Base-by-base conservation (phyloP, 805 yeast species). In the Starmerella geochares region DNA sequence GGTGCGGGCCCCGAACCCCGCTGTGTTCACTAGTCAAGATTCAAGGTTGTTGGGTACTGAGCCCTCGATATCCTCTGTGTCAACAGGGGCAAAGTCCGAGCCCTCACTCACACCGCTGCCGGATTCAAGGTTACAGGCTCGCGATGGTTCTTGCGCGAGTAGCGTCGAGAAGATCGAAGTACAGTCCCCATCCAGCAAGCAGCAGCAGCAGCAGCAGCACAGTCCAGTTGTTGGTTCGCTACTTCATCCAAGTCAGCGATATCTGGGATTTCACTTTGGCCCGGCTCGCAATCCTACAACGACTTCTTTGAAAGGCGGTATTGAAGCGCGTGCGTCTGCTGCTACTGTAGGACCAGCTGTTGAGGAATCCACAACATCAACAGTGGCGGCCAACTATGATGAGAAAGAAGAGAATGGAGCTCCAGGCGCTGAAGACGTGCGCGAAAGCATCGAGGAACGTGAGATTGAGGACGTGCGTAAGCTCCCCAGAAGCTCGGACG, bases 231-330 rank as follows among this genome's bases (percentile, higher is more conserved):
- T 16, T 14, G 42, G 42, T 10, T 38, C 42, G 8, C 42, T 28
- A 3, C 42, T 38, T 9, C 20, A 38, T 4, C 42, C 42, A 4
- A 38, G 42, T 20, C 20, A 25, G n/a, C 42, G 42, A 10, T 38
- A 38, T 29, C 20, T 38, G 8, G 42, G 42, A 3, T 38, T 38
- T 14, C 29, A 38, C n/a, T 38, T 38, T 24, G 42, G 42, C 21
- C 42, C 42, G 5, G 42, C 42, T 13, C 25, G 9, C 1, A 8
- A 20, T 3, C 35, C 35, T 6, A 6, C 5, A 14, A 31, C 25
- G 27, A 4, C 3, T 4, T 9, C 39, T 36, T 11, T 5, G 17
- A 10, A 14, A 13, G 11, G 11, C 11, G 29, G 8, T 11, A 27
- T 8, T 27, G 29, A 27, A 8, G 8, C 29, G 8, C 29, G 10